Conservation (phyloP, 108 stramenopile genomes). For the Discostella stelligeroides region DNA sequence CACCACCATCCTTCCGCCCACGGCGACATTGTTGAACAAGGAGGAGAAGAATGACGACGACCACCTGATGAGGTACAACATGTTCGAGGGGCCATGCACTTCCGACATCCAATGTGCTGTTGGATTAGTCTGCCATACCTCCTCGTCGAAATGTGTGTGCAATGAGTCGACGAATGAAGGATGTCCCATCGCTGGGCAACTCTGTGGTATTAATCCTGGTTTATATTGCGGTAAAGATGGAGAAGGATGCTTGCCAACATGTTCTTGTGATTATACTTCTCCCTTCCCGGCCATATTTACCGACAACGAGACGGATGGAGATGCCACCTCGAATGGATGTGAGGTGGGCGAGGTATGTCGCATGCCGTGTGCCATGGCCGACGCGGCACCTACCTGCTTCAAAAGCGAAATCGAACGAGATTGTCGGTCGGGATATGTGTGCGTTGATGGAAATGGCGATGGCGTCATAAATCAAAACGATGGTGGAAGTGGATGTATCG, state of each 20-base stretch:
- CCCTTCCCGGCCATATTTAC: too few species aligned
- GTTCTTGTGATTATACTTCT: constrained; percentile 2
- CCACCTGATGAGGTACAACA: not conserved
- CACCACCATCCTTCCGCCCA: too few species aligned
- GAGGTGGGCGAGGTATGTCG: constrained; percentile 9
- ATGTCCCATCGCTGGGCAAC: constrained; percentile 2
- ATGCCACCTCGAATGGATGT: constrained; percentile 9
- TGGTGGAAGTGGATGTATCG: constrained; percentile 8
- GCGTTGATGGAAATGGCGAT: not conserved
- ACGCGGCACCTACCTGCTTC: constrained; percentile 10
- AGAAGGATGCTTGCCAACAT: constrained; percentile 5
- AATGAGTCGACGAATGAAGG: constrained; percentile 9
- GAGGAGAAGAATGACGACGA: not conserved
- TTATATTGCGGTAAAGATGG: constrained; percentile 8
- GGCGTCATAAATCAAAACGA: not conserved
- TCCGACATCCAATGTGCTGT: constrained; percentile 9
- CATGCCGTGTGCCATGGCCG: constrained; percentile 20
- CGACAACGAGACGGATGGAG: not conserved
- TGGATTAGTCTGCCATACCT: constrained; percentile 5
- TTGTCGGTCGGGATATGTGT: not conserved
- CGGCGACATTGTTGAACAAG: too few species aligned
- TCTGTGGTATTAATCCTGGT: not conserved
- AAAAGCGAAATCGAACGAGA: constrained; percentile 3
- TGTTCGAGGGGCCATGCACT: constrained; percentile 10
- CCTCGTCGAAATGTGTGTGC: constrained; percentile 12